Percentiles rank a stretch among this genome's conserved stretches.
Evolutionary conservation across 78 protist genomes (phyloP).

Genomic region (Mantamonas sphyraenae): DNA sequence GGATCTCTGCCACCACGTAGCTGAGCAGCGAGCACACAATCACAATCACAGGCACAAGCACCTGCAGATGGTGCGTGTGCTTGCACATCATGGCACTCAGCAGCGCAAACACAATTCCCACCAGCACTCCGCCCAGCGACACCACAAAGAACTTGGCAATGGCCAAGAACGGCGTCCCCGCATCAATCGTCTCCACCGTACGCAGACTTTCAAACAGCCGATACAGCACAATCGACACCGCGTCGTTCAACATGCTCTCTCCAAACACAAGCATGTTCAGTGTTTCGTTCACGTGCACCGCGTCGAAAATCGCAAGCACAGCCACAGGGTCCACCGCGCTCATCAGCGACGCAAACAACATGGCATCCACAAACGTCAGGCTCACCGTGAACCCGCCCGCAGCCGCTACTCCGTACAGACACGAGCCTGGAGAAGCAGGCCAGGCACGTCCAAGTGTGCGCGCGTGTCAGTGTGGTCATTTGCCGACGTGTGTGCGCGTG

Average conservation of each 20-base stretch:
- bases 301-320: slow-evolving; percentile 42
- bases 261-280: slow-evolving; percentile 44
- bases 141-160: slow-evolving; percentile 18
- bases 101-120: slow-evolving; percentile 3
- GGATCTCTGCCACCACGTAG: slow-evolving; percentile 5
- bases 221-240: slow-evolving; percentile 38
- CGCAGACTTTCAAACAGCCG: background rate
- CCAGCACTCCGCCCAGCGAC: background rate
- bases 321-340: slow-evolving; percentile 38
- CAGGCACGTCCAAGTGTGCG: background rate
- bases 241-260: slow-evolving; percentile 49
- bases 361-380: background rate
- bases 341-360: slow-evolving; percentile 8
- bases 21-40: background rate
- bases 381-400: background rate
- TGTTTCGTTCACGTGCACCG: slow-evolving; percentile 19
- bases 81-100: background rate
- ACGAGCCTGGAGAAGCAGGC: background rate
- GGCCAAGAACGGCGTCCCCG: no score
- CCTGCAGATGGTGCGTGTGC: background rate
- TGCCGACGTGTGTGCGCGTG: background rate
- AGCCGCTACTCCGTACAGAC: no score
- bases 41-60: background rate
- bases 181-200: no score
- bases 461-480: background rate